These are phyloP conservation scores for Botrytis byssoidea DNA, from an alignment of 2,329 filamentous ascomycete species.

Conservation along the genomic window DNA sequence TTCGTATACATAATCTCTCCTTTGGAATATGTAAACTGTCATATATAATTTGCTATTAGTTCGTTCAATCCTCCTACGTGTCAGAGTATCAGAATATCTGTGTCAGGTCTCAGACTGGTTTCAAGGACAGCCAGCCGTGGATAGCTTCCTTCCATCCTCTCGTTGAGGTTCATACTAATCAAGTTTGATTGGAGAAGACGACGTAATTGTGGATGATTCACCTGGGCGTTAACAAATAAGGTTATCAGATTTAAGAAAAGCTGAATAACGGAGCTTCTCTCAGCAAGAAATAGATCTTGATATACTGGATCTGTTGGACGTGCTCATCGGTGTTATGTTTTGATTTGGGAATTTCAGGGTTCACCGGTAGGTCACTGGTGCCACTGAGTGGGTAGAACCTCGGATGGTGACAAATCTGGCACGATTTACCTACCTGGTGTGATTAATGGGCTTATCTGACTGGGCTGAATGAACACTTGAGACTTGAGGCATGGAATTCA, in stretches of 20 bases:
- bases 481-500: background rate
- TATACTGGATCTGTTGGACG: constrained; percentile 5
- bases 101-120: constrained; percentile 6
- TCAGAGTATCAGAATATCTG: constrained; percentile 10
- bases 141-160: background rate
- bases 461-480: background rate
- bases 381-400: background rate
- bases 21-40: background rate
- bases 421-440: background rate
- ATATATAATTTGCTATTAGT: background rate
- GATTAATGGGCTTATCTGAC: background rate
- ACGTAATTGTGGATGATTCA: background rate
- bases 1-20: background rate
- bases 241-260: background rate
- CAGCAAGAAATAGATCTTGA: background rate
- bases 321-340: background rate
- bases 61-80: constrained; percentile 1
- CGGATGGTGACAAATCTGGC: constrained; percentile 8
- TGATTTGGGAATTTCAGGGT: background rate
- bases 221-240: background rate
- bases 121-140: constrained; percentile 1
- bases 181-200: background rate
- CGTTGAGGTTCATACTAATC: background rate
- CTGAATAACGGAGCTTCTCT: background rate
- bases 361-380: background rate